Evolutionary conservation across 768 basidiomycete species (phyloP).

Genomic region (Favolaschia claudopus): DNA sequence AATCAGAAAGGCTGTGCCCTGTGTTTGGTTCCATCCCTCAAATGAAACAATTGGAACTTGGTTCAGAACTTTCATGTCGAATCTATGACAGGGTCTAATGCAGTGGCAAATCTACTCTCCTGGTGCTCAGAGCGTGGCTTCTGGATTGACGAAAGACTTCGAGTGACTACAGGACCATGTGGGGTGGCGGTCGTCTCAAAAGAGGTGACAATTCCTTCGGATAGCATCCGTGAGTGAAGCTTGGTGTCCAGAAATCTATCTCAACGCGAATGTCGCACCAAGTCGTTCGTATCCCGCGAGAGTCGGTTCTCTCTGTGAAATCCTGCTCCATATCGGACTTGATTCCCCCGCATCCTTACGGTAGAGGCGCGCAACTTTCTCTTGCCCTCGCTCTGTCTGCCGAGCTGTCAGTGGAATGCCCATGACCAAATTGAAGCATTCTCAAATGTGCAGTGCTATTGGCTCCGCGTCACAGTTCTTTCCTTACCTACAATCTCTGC

Average conservation of each 20-base stretch:
- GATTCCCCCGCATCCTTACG: conserved; percentile 57
- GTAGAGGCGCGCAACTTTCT: conserved; percentile 64
- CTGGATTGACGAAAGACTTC: conserved; percentile 54
- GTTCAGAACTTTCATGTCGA: neutral
- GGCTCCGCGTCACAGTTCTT: conserved; percentile 63
- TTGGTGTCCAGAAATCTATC: neutral
- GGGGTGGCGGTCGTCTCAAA: conserved; percentile 47
- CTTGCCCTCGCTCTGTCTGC: conserved; percentile 69
- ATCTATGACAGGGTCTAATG: conserved; percentile 15
- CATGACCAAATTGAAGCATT: conserved; percentile 6
- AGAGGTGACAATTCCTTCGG: conserved; percentile 39
- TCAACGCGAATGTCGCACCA: conserved; percentile 4
- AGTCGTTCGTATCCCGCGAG: conserved; percentile 75
- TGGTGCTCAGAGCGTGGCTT: conserved; percentile 60
- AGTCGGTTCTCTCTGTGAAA: conserved; percentile 65
- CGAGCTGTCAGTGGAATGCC: conserved; percentile 61
- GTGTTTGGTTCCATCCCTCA: neutral
- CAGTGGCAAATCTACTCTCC: conserved; percentile 41
- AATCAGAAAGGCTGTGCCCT: conserved; percentile 24
- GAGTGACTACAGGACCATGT: conserved; percentile 37
- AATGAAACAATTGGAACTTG: neutral
- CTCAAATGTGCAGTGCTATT: conserved; percentile 48
- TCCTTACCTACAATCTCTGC: conserved; percentile 72
- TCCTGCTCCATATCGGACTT: conserved; percentile 56
- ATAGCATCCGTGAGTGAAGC: conserved; percentile 45